These are phyloP conservation scores for Pichia exigua DNA, from an alignment of 805 yeast genomes.

Conservation along the genomic window DNA sequence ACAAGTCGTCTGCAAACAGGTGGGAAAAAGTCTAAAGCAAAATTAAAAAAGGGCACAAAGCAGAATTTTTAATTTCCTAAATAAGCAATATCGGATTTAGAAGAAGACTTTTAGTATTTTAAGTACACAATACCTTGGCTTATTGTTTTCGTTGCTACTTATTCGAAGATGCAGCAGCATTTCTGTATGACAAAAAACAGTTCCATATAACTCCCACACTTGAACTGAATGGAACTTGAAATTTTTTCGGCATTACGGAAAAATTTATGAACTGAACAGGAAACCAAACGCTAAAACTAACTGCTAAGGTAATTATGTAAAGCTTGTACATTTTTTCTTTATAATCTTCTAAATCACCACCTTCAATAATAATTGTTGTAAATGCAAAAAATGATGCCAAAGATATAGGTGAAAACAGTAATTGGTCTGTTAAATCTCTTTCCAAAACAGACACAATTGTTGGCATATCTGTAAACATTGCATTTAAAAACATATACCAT, in stretches of 20 bases:
- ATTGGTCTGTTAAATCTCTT: constrained; percentile 83
- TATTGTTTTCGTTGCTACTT: neutral
- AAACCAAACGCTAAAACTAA: constrained; percentile 74
- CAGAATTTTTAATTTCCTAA: neutral
- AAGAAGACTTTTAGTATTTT: neutral
- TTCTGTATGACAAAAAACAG: constrained; percentile 78
- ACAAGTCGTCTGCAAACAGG: neutral
- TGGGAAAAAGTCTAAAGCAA: neutral
- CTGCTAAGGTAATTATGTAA: constrained; percentile 60
- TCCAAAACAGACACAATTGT: constrained; percentile 78
- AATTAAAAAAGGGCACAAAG: neutral
- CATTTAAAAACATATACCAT: constrained; percentile 82
- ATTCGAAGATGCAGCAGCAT: constrained; percentile 32
- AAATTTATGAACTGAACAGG: constrained; percentile 74
- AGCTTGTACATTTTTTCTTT: constrained; percentile 54
- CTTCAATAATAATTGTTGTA: constrained; percentile 74
- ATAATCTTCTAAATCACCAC: constrained; percentile 59
- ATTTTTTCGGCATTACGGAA: constrained; percentile 55
- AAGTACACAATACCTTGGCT: too few relatives aligned
- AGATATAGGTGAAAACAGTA: constrained; percentile 82
- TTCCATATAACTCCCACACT: constrained; percentile 89
- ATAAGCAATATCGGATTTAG: neutral
- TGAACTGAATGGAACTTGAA: constrained; percentile 88
- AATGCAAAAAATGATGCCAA: constrained; percentile 74
- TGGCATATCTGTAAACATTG: constrained; percentile 71